Evolutionary conservation across 257 asterid genomes (phyloP).

Genomic region (Osmanthus fragrans): DNA sequence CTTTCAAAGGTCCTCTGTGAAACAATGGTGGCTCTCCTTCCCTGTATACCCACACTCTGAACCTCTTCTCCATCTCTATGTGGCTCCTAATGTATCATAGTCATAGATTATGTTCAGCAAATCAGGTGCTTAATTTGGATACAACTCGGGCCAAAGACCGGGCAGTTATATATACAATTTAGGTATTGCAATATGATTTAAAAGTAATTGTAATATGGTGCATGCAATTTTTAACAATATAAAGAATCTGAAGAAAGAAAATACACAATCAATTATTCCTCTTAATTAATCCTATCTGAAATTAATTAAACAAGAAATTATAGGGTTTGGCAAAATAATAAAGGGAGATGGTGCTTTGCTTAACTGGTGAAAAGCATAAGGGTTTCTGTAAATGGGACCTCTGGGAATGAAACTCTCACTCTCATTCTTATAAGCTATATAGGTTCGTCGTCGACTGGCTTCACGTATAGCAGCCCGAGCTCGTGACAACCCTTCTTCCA

Average conservation of each 20-base stretch:
- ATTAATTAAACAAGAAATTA: neutral
- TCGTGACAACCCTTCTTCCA: conserved; percentile 33
- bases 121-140: neutral
- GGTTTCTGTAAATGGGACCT: conserved; percentile 41
- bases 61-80: conserved; percentile 60
- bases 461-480: conserved; percentile 39
- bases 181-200: no score
- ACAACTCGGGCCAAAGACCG: no score
- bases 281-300: no score
- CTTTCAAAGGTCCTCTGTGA: conserved; percentile 37
- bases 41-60: conserved; percentile 58
- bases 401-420: conserved; percentile 27
- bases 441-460: conserved; percentile 21
- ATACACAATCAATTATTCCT: no score
- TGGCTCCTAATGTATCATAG: conserved; percentile 42
- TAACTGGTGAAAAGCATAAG: conserved; percentile 50
- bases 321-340: neutral
- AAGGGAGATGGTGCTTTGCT: conserved; percentile 23
- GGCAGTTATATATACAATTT: no score
- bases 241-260: no score
- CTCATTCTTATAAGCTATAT: neutral
- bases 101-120: neutral
- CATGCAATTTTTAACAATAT: no score
- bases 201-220: no score
- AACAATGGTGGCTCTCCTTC: conserved; percentile 66